A percentile compares a stretch with the other conserved stretches of the same genome.
Evolutionary conservation across 2,329 filamentous ascomycete genomes (phyloP).

Genomic region (Phoma sp.): DNA sequence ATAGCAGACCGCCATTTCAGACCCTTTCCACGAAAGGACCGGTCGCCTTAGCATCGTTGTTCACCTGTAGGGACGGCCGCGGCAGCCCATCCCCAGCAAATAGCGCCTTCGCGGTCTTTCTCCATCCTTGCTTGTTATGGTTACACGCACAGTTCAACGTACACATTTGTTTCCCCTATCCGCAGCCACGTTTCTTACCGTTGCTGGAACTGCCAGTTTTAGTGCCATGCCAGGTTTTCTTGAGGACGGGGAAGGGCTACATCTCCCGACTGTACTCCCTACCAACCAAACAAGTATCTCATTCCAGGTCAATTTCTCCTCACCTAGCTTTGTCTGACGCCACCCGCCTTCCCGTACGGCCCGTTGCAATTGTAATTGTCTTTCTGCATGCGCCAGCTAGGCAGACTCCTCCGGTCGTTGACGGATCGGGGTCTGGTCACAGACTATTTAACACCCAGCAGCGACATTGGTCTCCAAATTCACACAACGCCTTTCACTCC

Average conservation of each 20-base stretch:
- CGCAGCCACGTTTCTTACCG: constrained; percentile 40
- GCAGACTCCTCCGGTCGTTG: constrained; percentile 28
- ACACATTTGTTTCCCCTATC: constrained; percentile 20
- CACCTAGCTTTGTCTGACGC: constrained; percentile 31
- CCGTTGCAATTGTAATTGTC: constrained; percentile 40
- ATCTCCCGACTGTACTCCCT: constrained; percentile 28
- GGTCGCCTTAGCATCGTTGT: constrained; percentile 18
- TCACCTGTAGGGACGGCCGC: constrained; percentile 16
- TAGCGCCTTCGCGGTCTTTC: constrained; percentile 7
- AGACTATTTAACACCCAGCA: constrained; percentile 38
- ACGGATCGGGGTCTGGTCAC: constrained; percentile 17
- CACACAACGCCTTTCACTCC: constrained; percentile 1
- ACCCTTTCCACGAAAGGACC: constrained; percentile 19
- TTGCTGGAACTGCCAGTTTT: constrained; percentile 26
- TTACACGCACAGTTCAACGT: constrained; percentile 24
- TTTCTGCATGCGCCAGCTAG: constrained; percentile 35
- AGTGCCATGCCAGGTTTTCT: constrained; percentile 20
- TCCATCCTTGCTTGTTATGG: constrained; percentile 25
- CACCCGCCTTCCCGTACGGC: constrained; percentile 45
- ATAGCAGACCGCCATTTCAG: constrained; percentile 40
- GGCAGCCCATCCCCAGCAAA: constrained; percentile 24
- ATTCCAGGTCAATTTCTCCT: constrained; percentile 35
- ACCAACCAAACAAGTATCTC: constrained; percentile 27
- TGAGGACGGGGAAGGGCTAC: constrained; percentile 21
- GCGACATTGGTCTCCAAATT: constrained; percentile 22